These are phyloP conservation scores for Backusella circina DNA, from an alignment of 192 early-diverging fungal species.

Conservation along the genomic window DNA sequence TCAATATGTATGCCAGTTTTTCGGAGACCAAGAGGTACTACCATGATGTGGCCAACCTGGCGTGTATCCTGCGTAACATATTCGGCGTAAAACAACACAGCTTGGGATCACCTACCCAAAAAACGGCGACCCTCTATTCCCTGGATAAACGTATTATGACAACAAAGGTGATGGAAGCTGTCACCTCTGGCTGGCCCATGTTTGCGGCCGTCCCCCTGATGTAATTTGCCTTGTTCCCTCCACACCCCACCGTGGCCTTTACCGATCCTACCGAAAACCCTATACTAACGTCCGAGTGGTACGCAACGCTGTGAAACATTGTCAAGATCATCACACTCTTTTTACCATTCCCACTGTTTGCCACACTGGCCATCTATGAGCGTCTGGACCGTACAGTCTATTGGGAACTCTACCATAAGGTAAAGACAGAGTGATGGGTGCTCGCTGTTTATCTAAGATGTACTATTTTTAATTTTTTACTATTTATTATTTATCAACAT, in stretches of 20 bases:
- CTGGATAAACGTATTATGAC: conserved; percentile 37
- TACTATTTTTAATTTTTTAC: too few species aligned
- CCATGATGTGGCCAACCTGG: conserved; percentile 69
- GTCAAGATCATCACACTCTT: conserved; percentile 39
- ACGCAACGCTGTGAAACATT: conserved; percentile 36
- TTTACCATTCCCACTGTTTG: conserved; percentile 41
- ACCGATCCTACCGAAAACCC: conserved; percentile 35
- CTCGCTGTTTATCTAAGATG: too few species aligned
- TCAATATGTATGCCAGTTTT: conserved; percentile 56
- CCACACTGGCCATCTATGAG: conserved; percentile 43
- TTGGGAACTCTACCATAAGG: conserved; percentile 37
- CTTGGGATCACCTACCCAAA: too few species aligned
- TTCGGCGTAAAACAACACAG: conserved; percentile 10
- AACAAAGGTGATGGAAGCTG: conserved; percentile 45
- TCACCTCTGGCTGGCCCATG: conserved; percentile 53
- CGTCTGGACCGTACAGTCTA: conserved; percentile 39
- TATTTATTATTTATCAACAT: too few species aligned
- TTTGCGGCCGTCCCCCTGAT: conserved; percentile 46
- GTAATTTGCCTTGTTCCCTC: conserved; percentile 40
- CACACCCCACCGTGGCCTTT: conserved; percentile 19
- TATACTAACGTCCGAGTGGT: conserved; percentile 37
- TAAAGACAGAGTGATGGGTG: too few species aligned
- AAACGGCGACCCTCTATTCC: neutral
- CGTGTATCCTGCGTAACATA: conserved; percentile 46
- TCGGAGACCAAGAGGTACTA: conserved; percentile 69